A percentile compares a stretch with the other conserved stretches of the same genome.
Conservation (phyloP, 768 basidiomycete genomes). For the Mycena chlorophos region DNA sequence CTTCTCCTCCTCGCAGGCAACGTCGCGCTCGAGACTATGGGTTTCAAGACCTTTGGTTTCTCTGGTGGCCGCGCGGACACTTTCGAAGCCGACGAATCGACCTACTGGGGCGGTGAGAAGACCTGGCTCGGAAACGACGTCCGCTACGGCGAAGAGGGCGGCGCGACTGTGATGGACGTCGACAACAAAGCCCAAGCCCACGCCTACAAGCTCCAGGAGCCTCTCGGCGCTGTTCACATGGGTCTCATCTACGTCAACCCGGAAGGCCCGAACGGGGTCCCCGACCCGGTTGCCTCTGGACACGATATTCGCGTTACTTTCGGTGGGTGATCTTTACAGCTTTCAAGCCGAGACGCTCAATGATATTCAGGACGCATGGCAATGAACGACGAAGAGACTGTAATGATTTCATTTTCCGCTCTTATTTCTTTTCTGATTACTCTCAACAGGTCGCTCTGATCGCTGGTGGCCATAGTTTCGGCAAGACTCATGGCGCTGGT, state of each 20-base stretch:
- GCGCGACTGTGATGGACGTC: neutral
- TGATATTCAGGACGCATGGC: too few species aligned
- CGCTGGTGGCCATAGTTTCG: neutral
- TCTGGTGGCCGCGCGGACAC: neutral
- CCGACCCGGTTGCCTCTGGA: slow-evolving; percentile 1
- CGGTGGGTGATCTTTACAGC: too few species aligned
- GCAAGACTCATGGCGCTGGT: slow-evolving; percentile 1
- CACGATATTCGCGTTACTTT: slow-evolving; percentile 1
- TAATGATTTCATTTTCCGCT: too few species aligned
- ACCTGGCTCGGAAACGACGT: slow-evolving; percentile 2
- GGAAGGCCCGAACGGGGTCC: neutral
- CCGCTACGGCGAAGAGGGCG: neutral
- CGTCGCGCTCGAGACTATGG: neutral
- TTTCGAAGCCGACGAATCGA: neutral
- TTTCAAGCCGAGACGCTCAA: too few species aligned
- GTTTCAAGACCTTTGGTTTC: slow-evolving; percentile 1
- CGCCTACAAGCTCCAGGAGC: neutral
- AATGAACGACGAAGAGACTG: slow-evolving; percentile 4
- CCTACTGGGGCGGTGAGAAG: slow-evolving; percentile 1
- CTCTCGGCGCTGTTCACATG: slow-evolving; percentile 2
- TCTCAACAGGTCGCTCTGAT: slow-evolving; percentile 1
- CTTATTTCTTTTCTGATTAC: too few species aligned
- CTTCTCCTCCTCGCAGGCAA: neutral
- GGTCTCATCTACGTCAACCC: slow-evolving; percentile 5
- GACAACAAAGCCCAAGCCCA: neutral